Conservation (phyloP, 2,329 filamentous ascomycete genomes). For the Verticillium longisporum region DNA sequence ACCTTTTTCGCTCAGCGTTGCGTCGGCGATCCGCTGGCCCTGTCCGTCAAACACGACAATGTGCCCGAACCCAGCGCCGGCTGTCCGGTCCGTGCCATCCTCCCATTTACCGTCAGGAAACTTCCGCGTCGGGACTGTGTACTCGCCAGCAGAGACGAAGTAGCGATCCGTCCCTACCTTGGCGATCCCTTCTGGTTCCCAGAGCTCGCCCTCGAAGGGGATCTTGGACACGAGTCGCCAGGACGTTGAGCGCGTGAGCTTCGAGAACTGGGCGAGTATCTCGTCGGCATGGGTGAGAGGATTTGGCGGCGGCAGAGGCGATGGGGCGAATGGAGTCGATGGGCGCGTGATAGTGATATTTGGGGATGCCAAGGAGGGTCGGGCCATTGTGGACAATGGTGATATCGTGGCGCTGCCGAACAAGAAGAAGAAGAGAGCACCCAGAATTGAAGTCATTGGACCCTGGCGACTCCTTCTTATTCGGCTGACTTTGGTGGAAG, state of each 20-base stretch:
- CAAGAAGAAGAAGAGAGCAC: neutral
- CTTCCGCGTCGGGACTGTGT: conserved; percentile 28
- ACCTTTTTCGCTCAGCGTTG: conserved; percentile 29
- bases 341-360: conserved; percentile 26
- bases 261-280: conserved; percentile 27
- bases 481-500: neutral
- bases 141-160: conserved; percentile 37
- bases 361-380: neutral
- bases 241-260: conserved; percentile 27
- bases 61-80: conserved; percentile 36
- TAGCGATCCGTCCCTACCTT: conserved; percentile 33
- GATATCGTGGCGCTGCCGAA: neutral
- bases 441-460: neutral
- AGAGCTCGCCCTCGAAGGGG: conserved; percentile 34
- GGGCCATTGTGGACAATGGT: neutral
- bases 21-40: conserved; percentile 35
- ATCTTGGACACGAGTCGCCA: conserved; percentile 36
- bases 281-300: conserved; percentile 24
- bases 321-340: conserved; percentile 21
- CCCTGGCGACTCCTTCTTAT: neutral
- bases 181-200: conserved; percentile 42
- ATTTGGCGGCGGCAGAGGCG: conserved; percentile 26
- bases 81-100: conserved; percentile 42
- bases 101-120: conserved; percentile 30
- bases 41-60: conserved; percentile 35